Evolutionary conservation across 2,329 filamentous ascomycete species (phyloP), one percentile per base, ranked within the genome.

Genomic region (Neopestalotiopsis sp.): DNA sequence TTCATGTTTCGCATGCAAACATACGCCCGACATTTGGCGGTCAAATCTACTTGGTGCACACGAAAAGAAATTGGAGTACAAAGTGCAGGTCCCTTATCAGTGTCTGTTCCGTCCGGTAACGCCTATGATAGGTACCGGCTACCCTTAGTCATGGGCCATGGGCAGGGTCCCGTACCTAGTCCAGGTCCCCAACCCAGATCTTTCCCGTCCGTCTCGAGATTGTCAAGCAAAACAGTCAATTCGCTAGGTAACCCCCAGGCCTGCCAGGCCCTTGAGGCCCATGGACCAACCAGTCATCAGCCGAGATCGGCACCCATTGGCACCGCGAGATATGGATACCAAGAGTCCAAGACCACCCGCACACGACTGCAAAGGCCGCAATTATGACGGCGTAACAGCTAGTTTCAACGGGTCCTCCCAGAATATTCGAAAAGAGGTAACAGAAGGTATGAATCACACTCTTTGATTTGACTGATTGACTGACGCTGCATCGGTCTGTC

Each of bases 41-140:
- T 62, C 59, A 62, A 62, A 30, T 30, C n/a, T n/a, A 62, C 10
- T 4, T 38, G 6, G 34, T 38, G 34, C 34, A 38, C 10, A 38
- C 34, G n/a, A 62, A 62, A 62, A 20, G 59, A 62, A 62, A 62
- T 62, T 62, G 14, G 59, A 62, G 59, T 38, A 28, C 34, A 62
- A 32, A 62, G 59, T 38, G 20, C 34, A 62, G 34, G 5, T 34
- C 4, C 59, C 59, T 62, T 62, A 62, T 62, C 59, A 62, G 59
- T 62, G 13, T 40, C 5, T 56, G 34, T 38, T 20, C 45, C 45
- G 45, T 52, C 45, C 45, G 45, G 45, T n/a, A 52, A n/a, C 45
- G 45, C 45, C 45, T 52, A 20, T 52, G 45, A 52, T 52, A 52
- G 45, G 45, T 52, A 52, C 45, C 45, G 9, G 20, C 17, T 20